A percentile compares a stretch with the other conserved stretches of the same genome.
These are phyloP conservation scores for Russula lepida DNA, from an alignment of 768 basidiomycete genomes.

Conservation along the genomic window DNA sequence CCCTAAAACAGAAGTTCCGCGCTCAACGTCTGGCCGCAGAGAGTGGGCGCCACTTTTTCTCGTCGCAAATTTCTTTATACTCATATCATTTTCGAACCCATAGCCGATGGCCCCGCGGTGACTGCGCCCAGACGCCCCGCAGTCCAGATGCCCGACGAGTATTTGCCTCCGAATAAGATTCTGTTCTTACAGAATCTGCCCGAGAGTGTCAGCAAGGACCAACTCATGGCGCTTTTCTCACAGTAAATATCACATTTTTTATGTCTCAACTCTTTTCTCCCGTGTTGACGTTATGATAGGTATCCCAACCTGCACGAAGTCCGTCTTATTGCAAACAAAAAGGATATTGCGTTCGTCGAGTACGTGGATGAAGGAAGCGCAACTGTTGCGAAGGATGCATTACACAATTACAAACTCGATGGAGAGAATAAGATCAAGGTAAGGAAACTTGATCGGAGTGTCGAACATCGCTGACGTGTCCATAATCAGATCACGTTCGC, in stretches of 20 bases:
- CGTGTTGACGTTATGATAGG: slow-evolving; percentile 34
- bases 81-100: background rate
- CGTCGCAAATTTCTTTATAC: background rate
- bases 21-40: slow-evolving; percentile 76
- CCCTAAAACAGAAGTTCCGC: slow-evolving; percentile 77
- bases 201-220: slow-evolving; percentile 86
- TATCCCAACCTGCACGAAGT: slow-evolving; percentile 96
- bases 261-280: background rate
- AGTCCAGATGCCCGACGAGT: slow-evolving; percentile 99
- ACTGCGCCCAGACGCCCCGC: slow-evolving; percentile 65
- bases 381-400: slow-evolving; percentile 84
- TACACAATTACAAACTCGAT: slow-evolving; percentile 97
- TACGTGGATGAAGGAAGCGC: slow-evolving; percentile 90
- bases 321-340: slow-evolving; percentile 95
- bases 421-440: slow-evolving; percentile 99
- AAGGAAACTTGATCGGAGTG: background rate
- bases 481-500: slow-evolving; percentile 21
- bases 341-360: slow-evolving; percentile 98
- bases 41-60: slow-evolving; percentile 38
- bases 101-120: slow-evolving; percentile 64
- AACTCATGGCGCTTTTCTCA: slow-evolving; percentile 83
- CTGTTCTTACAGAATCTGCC: slow-evolving; percentile 96
- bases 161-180: slow-evolving; percentile 98
- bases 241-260: slow-evolving; percentile 47
- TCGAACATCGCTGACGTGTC: background rate